A percentile compares a stretch with the other conserved stretches of the same genome.
Evolutionary conservation across 2,329 filamentous ascomycete species (phyloP).

Genomic region (Ophiostoma himal-ulmi): DNA sequence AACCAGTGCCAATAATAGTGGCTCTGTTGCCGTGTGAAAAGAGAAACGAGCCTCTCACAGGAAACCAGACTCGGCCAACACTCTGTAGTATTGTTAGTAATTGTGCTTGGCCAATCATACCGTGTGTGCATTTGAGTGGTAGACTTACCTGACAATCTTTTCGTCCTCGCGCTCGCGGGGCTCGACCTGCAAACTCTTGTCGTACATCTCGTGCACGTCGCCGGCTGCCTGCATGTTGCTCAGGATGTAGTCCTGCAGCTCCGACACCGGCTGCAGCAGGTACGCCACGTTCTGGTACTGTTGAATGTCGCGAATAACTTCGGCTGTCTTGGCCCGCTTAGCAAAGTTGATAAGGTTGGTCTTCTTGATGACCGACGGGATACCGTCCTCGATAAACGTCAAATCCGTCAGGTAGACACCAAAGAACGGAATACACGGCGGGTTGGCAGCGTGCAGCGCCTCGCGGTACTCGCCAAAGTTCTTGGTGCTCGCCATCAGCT

Average conservation of each 20-base stretch:
- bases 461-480: conserved; percentile 98
- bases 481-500: conserved; percentile 93
- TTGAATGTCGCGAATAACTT: conserved; percentile 97
- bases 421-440: conserved; percentile 96
- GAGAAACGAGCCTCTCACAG: conserved; percentile 27
- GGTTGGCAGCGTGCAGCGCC: conserved; percentile 83
- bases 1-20: background rate
- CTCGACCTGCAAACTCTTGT: conserved; percentile 88
- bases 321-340: conserved; percentile 94
- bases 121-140: background rate
- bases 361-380: conserved; percentile 92
- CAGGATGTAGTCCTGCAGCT: conserved; percentile 93
- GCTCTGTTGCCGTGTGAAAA: background rate
- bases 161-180: conserved; percentile 96
- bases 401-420: conserved; percentile 95
- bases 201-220: conserved; percentile 99
- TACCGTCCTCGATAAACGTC: conserved; percentile 96
- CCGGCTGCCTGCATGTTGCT: conserved; percentile 93
- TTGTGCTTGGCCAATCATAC: background rate
- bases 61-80: conserved; percentile 35
- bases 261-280: conserved; percentile 76
- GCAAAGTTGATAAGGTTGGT: conserved; percentile 97
- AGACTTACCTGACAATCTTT: conserved; percentile 91
- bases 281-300: conserved; percentile 99
- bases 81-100: conserved; percentile 28